A percentile compares a stretch with the other conserved stretches of the same genome.
phyloP scores from a whole-genome alignment of 2,329 filamentous ascomycete species.

The Aspergillus sp. region DNA sequence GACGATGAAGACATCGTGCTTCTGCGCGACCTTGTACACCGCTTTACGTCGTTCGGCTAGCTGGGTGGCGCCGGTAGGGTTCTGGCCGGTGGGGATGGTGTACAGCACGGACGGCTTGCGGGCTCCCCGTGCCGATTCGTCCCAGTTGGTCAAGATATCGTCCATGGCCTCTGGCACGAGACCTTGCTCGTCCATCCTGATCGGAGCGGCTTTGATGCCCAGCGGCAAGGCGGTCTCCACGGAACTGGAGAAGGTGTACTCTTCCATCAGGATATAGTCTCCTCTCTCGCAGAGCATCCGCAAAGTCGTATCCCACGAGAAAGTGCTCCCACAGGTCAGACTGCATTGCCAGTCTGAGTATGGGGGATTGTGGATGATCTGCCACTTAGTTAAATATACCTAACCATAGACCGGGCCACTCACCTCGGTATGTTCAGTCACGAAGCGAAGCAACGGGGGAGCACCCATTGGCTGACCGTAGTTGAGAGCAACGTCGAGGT shows the following conservation, averaged over 20 bases:
- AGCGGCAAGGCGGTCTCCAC: constrained; percentile 56
- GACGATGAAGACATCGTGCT: constrained; percentile 77
- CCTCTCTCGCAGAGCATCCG: constrained; percentile 70
- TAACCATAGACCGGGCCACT: background rate
- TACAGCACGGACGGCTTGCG: constrained; percentile 61
- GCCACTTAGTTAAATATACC: constrained; percentile 6
- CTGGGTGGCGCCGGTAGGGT: constrained; percentile 82
- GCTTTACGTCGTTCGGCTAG: constrained; percentile 55
- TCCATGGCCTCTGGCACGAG: constrained; percentile 55
- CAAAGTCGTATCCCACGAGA: constrained; percentile 70
- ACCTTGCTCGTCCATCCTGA: constrained; percentile 59
- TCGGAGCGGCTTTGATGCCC: constrained; percentile 50
- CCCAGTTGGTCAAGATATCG: constrained; percentile 56
- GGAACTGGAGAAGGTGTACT: constrained; percentile 79
- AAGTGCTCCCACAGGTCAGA: constrained; percentile 78
- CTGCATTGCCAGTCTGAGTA: constrained; percentile 86
- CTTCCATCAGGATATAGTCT: constrained; percentile 75
- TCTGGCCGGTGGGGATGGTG: constrained; percentile 73
- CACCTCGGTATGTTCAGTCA: constrained; percentile 87
- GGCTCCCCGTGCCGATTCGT: constrained; percentile 45
- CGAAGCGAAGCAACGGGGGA: constrained; percentile 77
- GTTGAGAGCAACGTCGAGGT: constrained; percentile 83
- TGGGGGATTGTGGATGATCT: constrained; percentile 70
- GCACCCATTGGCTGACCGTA: constrained; percentile 83
- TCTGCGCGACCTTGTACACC: constrained; percentile 68